Percentiles rank a stretch among this genome's conserved stretches.
Evolutionary conservation across 495 filamentous ascomycete genomes (phyloP).

Genomic region (Hypoxylon perforatum): DNA sequence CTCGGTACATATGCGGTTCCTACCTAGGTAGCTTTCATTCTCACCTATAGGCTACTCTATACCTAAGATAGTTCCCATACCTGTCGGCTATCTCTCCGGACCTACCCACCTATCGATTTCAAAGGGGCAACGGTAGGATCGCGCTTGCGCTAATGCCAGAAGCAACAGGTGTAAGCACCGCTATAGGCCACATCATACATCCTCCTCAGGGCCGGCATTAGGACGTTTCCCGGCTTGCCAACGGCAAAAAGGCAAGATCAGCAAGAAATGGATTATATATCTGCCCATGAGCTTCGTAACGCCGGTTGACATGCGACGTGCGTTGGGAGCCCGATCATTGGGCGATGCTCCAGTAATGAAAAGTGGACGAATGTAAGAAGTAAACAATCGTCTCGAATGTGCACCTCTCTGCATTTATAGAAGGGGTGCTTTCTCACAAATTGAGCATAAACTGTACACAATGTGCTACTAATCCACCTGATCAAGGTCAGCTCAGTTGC

Average conservation of each 20-base stretch:
- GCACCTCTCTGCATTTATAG: neutral
- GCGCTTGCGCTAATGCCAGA: slow-evolving; percentile 21
- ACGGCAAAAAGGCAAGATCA: slow-evolving; percentile 29
- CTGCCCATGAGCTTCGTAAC: slow-evolving; percentile 21
- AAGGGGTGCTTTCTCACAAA: neutral
- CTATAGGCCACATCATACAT: slow-evolving; percentile 27
- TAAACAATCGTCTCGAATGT: slow-evolving; percentile 13
- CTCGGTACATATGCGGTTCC: no score
- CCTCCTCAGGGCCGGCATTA: slow-evolving; percentile 21
- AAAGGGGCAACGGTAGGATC: slow-evolving; percentile 15
- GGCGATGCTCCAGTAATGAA: slow-evolving; percentile 9
- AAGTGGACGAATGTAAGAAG: slow-evolving; percentile 18
- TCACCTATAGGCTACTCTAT: neutral
- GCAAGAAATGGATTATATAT: slow-evolving; percentile 13
- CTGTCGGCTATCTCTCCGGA: slow-evolving; percentile 10
- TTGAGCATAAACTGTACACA: slow-evolving; percentile 13
- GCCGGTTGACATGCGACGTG: slow-evolving; percentile 8
- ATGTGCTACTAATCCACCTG: slow-evolving; percentile 1
- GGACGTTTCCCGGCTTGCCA: slow-evolving; percentile 4
- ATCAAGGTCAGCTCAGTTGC: slow-evolving; percentile 1
- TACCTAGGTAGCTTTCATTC: neutral
- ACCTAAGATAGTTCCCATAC: slow-evolving; percentile 5
- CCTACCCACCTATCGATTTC: slow-evolving; percentile 11
- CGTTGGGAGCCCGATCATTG: slow-evolving; percentile 24
- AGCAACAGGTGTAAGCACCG: slow-evolving; percentile 1